Base-by-base conservation (phyloP, 1,284 basidiomycete genomes). In the Sporisorium graminicola region DNA sequence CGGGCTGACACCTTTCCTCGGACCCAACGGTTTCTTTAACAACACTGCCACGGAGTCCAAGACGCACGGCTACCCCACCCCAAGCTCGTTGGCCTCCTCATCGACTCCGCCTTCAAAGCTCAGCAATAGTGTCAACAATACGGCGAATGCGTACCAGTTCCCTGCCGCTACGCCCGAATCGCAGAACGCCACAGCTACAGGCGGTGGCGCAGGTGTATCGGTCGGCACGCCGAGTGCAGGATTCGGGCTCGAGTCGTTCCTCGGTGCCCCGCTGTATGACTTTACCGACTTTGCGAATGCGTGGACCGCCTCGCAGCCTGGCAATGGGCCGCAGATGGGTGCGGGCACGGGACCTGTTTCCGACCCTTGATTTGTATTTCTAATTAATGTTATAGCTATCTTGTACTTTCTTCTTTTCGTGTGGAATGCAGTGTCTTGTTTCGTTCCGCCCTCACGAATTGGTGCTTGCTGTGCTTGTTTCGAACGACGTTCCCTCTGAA, bases 221-320 rank as follows among this genome's bases (percentile, higher is more conserved):
- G 61, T 77, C 3, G 77, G 77, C 3, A 79, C 77, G 24, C 77
- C 77, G 0, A 77, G 75, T 33, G 74, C 77, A 35, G 77, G 75
- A 5, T 74, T 79, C n/a, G 74, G 67, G 6, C 33, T 74, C 16
- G 74, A 77, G 2, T 51, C 42, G 16, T 74, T 69, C 63, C 58
- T 77, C 20, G 70, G 66, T 18, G 64, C 60, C 8, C 69, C 74
- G 27, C 55, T 77, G 44, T 77, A 77, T 55, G 74, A 77, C 40
- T 77, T 77, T 27, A 61, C 66, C 47, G 74, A 77, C 53, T 77
- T 65, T 43, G 74, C 74, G 1, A 69, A 69, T 31, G 69, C 74
- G 20, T 77, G 74, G 74, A 77, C 74, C 0, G 69, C 74, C 3
- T 58, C 57, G 6, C 63, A 73, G 50, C 67, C 74, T 20, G 24